Base-by-base conservation (phyloP, 257 asterid species). In the Solanum peruvianum region DNA sequence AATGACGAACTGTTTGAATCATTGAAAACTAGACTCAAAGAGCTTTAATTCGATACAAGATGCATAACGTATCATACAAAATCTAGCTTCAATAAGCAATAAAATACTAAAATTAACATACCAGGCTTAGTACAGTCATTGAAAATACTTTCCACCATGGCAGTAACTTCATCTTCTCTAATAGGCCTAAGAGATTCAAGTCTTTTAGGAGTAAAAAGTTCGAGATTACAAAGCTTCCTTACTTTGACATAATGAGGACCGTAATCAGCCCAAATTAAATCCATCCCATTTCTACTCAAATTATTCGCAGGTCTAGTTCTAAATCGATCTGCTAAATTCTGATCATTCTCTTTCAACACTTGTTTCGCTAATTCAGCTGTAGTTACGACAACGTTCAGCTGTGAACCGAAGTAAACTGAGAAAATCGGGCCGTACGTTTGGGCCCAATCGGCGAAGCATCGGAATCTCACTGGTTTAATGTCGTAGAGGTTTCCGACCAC, bases 241-340 rank as follows among this genome's bases (percentile, higher is more conserved):
- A 96, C 99, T 81, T 95, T 96, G 0, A 96, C 99, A 73, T 96
- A 95, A 89, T 96, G 99, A 0, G 98, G 96, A 0, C 98, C 99
- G 35, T 96, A 96, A 73, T 95, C 99, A 8, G 99, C 92, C 99
- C 99, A 96, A 21, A 96, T 95, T 90, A 96, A 88, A 67, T 96
- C 99, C 92, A 90, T 90, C 2, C 98, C 98, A 82, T 93, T 91
- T 86, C 93, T 93, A 88, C 98, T 95, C 88, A 94, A 89, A 87
- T 91, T 94, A 13, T 89, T 88, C 27, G 91, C 84, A 1, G 86
- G 44, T 5, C 88, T 64, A 21, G 83, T 90, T 69, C 92, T 52
- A 75, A 81, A 88, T 87, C 92, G 82, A 71, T 90, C 90, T 3
- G 92, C 91, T 47, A 90, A 58, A 25, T 77, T 88, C 42, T 90